phyloP scores from a whole-genome alignment of 208 protist genomes.

The Leishmania gerbilli region DNA sequence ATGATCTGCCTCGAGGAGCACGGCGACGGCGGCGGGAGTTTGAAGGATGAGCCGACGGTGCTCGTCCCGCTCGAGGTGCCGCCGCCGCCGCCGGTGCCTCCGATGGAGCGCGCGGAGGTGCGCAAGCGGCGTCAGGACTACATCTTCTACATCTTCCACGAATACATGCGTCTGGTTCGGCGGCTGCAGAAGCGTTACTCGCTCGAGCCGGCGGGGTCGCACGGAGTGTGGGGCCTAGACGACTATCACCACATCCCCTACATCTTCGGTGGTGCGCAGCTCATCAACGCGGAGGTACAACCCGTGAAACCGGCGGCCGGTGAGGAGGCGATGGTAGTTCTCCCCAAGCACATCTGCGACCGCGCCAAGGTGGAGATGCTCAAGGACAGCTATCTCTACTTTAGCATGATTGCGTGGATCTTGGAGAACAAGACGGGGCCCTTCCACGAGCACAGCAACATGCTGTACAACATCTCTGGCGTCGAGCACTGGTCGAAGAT shows the following conservation, averaged over 20 bases:
- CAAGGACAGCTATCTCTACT: constrained; percentile 67
- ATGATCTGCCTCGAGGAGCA: constrained; percentile 87
- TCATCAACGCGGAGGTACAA: constrained; percentile 68
- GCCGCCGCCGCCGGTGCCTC: constrained; percentile 43
- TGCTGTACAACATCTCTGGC: constrained; percentile 92
- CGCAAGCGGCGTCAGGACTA: constrained; percentile 66
- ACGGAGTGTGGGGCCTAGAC: constrained; percentile 99
- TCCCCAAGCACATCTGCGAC: constrained; percentile 75
- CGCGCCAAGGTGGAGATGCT: constrained; percentile 33
- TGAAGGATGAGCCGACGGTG: constrained; percentile 34
- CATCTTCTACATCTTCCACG: constrained; percentile 88
- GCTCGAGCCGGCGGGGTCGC: constrained; percentile 97
- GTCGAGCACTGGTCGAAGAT: constrained; percentile 91
- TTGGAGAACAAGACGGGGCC: constrained; percentile 85
- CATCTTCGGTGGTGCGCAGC: constrained; percentile 96
- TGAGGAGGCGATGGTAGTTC: constrained; percentile 69
- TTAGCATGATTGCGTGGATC: constrained; percentile 82
- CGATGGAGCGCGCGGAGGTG: constrained; percentile 17
- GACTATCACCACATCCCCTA: constrained; percentile 99
- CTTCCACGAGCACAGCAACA: constrained; percentile 94
- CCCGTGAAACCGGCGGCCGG: constrained; percentile 22
- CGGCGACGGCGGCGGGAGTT: constrained; percentile 58
- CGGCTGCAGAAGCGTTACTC: constrained; percentile 83
- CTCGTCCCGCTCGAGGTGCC: constrained; percentile 37
- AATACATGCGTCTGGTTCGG: constrained; percentile 95